phyloP scores from a whole-genome alignment of 768 basidiomycete genomes.

The Sporobolomyces phaffii region DNA sequence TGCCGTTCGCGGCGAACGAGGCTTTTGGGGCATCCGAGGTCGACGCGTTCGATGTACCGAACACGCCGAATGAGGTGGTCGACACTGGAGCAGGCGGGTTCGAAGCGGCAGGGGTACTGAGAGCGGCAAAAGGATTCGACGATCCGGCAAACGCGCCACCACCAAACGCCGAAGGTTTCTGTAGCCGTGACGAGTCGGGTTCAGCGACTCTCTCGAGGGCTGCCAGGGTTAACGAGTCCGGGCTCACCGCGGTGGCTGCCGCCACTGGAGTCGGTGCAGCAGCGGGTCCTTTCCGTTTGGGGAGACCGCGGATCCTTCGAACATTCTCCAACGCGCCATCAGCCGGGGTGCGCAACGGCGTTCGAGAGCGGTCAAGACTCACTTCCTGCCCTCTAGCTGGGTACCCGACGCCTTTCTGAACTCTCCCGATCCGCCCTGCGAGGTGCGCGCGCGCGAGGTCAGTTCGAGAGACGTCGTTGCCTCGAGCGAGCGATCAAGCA shows the following conservation, averaged over 20 bases:
- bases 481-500: no score
- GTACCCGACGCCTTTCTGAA: constrained; percentile 17
- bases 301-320: constrained; percentile 26
- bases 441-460: no score
- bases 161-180: constrained; percentile 18
- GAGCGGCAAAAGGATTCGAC: constrained; percentile 7
- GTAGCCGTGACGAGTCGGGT: not conserved
- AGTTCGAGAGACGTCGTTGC: no score
- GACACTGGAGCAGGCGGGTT: not conserved
- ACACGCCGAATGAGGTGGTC: not conserved
- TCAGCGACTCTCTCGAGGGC: no score
- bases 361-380: not conserved
- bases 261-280: not conserved
- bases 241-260: not conserved
- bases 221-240: no score
- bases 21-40: constrained; percentile 1
- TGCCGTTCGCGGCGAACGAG: not conserved
- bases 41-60: not conserved
- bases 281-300: constrained; percentile 20
- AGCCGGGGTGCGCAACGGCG: not conserved
- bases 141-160: constrained; percentile 1
- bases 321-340: no score
- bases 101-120: not conserved
- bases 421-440: constrained; percentile 15
- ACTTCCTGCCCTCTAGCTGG: constrained; percentile 21